phyloP scores from a whole-genome alignment of 2,329 filamentous ascomycete species.

The Neonectria hederae region DNA sequence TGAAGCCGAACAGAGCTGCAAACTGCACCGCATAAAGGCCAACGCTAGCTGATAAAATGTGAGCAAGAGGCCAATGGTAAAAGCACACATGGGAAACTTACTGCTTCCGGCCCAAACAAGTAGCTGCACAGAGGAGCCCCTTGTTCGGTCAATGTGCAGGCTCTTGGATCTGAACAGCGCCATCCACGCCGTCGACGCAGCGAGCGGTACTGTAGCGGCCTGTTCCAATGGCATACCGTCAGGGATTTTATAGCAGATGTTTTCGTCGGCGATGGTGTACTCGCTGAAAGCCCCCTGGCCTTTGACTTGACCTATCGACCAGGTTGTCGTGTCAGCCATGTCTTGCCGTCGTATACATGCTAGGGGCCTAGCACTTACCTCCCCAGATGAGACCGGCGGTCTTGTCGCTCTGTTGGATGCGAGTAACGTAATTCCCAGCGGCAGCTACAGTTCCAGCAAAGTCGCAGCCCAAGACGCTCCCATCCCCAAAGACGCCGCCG shows the following conservation, averaged over 20 bases:
- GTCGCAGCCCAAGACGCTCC: constrained; percentile 47
- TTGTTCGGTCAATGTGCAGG: constrained; percentile 42
- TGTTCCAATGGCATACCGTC: constrained; percentile 37
- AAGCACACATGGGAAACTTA: constrained; percentile 28
- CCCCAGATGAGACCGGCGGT: constrained; percentile 41
- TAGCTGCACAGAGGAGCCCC: constrained; percentile 26
- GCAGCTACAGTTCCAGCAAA: constrained; percentile 47
- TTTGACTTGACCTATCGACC: constrained; percentile 23
- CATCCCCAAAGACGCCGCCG: constrained; percentile 49
- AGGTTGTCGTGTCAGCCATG: background rate
- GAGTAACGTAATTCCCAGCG: constrained; percentile 37
- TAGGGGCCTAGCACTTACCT: constrained; percentile 26
- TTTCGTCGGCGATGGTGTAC: constrained; percentile 51
- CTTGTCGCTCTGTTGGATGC: constrained; percentile 19
- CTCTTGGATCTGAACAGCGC: constrained; percentile 49
- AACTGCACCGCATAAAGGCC: constrained; percentile 49
- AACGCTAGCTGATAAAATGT: constrained; percentile 43
- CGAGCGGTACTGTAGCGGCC: constrained; percentile 50
- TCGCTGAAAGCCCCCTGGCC: constrained; percentile 50
- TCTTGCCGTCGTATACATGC: background rate
- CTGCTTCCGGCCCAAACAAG: constrained; percentile 55
- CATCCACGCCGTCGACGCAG: constrained; percentile 48
- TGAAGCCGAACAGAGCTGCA: constrained; percentile 43
- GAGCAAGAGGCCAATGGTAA: background rate
- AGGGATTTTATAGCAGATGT: constrained; percentile 51